Percentiles rank a stretch among this genome's conserved stretches.
These are phyloP conservation scores for Ceratobasidium sp. DNA, from an alignment of 1,284 basidiomycete species.

Conservation along the genomic window DNA sequence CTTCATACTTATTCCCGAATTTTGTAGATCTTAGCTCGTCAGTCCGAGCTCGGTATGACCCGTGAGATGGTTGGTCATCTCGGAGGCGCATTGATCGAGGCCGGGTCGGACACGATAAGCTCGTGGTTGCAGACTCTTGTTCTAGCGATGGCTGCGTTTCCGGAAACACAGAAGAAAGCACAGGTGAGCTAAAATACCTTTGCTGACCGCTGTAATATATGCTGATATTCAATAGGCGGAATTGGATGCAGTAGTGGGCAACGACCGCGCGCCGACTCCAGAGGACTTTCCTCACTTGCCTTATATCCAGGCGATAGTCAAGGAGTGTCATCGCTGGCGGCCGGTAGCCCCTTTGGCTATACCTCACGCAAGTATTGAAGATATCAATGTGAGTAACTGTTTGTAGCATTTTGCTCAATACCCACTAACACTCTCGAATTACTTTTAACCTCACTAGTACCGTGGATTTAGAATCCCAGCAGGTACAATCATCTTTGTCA, in stretches of 20 bases:
- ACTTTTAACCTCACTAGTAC: slow-evolving; percentile 27
- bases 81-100: slow-evolving; percentile 48
- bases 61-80: slow-evolving; percentile 36
- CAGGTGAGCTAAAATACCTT: slow-evolving; percentile 29
- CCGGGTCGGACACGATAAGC: slow-evolving; percentile 52
- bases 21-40: slow-evolving; percentile 17
- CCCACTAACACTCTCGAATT: background rate
- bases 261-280: slow-evolving; percentile 53
- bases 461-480: slow-evolving; percentile 39
- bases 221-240: slow-evolving; percentile 49
- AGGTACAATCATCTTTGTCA: slow-evolving; percentile 43
- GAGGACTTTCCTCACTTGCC: slow-evolving; percentile 53
- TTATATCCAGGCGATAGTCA: slow-evolving; percentile 55
- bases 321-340: slow-evolving; percentile 51
- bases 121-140: slow-evolving; percentile 49
- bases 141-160: slow-evolving; percentile 40
- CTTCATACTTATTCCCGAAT: slow-evolving; percentile 19
- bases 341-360: slow-evolving; percentile 41
- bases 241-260: slow-evolving; percentile 55
- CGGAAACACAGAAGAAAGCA: slow-evolving; percentile 44
- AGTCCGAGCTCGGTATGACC: slow-evolving; percentile 31
- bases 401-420: background rate
- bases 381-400: slow-evolving; percentile 25
- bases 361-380: slow-evolving; percentile 40
- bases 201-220: background rate